A percentile compares a stretch with the other conserved stretches of the same genome.
These are phyloP conservation scores for Aspergillus bombycis DNA, from an alignment of 2,329 filamentous ascomycete species.

Conservation along the genomic window DNA sequence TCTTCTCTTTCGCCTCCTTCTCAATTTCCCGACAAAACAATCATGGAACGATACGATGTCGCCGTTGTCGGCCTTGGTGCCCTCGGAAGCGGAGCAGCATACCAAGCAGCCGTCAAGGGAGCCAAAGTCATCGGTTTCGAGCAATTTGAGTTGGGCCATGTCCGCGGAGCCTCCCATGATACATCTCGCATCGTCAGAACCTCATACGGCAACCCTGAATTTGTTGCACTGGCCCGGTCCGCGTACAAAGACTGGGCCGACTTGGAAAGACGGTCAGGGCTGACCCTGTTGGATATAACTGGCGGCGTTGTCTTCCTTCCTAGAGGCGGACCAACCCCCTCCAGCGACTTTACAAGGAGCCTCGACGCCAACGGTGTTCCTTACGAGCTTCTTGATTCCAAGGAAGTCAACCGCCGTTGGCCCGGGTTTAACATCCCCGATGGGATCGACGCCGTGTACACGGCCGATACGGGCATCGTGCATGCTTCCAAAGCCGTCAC, in stretches of 20 bases:
- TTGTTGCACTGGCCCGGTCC: slow-evolving; percentile 49
- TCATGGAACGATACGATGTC: slow-evolving; percentile 29
- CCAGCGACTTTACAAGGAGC: neutral
- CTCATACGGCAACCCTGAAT: slow-evolving; percentile 29
- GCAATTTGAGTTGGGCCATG: slow-evolving; percentile 34
- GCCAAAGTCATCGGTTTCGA: slow-evolving; percentile 32
- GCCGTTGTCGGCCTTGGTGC: slow-evolving; percentile 28
- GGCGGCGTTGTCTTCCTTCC: neutral
- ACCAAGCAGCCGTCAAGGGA: slow-evolving; percentile 29
- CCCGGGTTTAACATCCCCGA: slow-evolving; percentile 23
- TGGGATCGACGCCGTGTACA: slow-evolving; percentile 26
- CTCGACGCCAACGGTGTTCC: neutral
- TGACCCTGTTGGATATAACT: slow-evolving; percentile 29
- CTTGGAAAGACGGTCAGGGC: slow-evolving; percentile 23
- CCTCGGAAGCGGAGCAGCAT: slow-evolving; percentile 32
- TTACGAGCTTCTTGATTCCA: neutral
- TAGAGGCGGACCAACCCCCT: neutral
- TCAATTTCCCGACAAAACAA: no score
- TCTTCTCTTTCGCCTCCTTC: no score
- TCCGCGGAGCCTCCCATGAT: slow-evolving; percentile 33
- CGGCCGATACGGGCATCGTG: slow-evolving; percentile 30
- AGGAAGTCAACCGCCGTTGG: neutral
- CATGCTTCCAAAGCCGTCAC: slow-evolving; percentile 29
- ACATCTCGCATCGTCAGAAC: slow-evolving; percentile 35
- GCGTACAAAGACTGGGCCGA: slow-evolving; percentile 35